Conservation (phyloP, 371 early-diverging fungal species). For the Batrachochytrium dendrobatidis region DNA sequence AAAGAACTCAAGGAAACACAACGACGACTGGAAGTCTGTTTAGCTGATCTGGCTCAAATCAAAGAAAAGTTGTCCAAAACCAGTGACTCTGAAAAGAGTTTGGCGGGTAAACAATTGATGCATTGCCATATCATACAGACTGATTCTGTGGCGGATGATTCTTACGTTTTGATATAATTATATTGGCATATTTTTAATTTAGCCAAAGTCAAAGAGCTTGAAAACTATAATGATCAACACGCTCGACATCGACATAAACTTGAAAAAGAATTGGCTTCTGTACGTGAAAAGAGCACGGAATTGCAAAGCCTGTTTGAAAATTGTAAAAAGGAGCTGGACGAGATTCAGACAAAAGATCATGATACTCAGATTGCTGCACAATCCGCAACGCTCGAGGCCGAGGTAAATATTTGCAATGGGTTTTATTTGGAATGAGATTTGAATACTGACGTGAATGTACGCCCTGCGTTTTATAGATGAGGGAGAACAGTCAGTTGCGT, state of each 20-base stretch:
- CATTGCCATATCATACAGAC: too few relatives aligned
- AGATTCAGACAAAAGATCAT: conserved; percentile 27
- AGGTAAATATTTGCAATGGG: conserved; percentile 31
- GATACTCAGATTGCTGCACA: conserved; percentile 43
- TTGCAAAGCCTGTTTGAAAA: conserved; percentile 44
- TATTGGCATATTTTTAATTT: too few relatives aligned
- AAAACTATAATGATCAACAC: conserved; percentile 53
- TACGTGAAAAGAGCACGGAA: conserved; percentile 36
- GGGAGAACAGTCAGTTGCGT: conserved; percentile 36
- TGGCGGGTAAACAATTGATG: conserved; percentile 35
- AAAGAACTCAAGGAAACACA: conserved; percentile 49
- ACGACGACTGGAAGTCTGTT: conserved; percentile 52
- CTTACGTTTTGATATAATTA: too few relatives aligned
- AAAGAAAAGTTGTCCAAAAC: conserved; percentile 44
- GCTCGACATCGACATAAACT: conserved; percentile 55
- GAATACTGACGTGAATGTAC: neutral
- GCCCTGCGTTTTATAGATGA: conserved; percentile 26
- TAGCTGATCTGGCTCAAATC: conserved; percentile 42
- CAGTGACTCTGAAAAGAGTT: conserved; percentile 48
- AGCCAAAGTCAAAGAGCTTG: too few relatives aligned
- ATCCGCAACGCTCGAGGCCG: conserved; percentile 50
- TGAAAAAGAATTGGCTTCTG: conserved; percentile 44
- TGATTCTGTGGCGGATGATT: too few relatives aligned
- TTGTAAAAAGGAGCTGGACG: conserved; percentile 26
- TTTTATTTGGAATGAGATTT: neutral